Evolutionary conservation across 1,284 basidiomycete genomes (phyloP).

Genomic region (Trichosporon sp.): DNA sequence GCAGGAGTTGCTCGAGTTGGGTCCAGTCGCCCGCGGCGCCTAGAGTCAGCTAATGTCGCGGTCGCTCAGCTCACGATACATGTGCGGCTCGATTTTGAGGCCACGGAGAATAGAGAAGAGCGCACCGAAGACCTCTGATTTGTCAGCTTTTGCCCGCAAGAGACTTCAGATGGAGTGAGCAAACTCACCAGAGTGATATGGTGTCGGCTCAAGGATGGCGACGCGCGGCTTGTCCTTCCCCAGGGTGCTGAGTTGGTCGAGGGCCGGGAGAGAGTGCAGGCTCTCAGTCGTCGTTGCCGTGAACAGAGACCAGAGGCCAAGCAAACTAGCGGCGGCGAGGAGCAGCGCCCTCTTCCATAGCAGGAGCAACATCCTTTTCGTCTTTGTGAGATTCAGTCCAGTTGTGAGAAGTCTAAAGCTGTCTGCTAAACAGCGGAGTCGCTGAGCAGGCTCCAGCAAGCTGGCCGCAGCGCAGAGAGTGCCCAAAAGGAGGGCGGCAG

Average conservation of each 20-base stretch:
- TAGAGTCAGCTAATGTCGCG: neutral
- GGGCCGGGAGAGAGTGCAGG: neutral
- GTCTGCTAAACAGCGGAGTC: too few species aligned
- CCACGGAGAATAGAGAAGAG: neutral
- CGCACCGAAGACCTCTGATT: slow-evolving; percentile 9
- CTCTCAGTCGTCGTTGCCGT: neutral
- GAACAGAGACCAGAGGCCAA: neutral
- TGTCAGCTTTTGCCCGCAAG: neutral
- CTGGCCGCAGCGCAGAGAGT: too few species aligned
- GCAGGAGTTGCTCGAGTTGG: neutral
- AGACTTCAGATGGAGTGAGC: neutral
- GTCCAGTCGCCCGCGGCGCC: neutral
- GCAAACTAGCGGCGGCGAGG: neutral
- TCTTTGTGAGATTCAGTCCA: too few species aligned
- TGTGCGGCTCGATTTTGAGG: neutral
- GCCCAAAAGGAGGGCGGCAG: neutral
- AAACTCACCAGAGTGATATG: neutral
- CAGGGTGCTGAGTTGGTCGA: neutral
- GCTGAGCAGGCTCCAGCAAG: too few species aligned
- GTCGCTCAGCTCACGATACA: neutral
- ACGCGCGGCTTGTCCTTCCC: neutral
- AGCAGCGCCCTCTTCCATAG: neutral
- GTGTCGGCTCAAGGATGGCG: slow-evolving; percentile 7
- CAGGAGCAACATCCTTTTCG: neutral
- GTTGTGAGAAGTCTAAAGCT: too few species aligned